Evolutionary conservation across 257 asterid species (phyloP).

Genomic region (Craterostigma plantagineum): DNA sequence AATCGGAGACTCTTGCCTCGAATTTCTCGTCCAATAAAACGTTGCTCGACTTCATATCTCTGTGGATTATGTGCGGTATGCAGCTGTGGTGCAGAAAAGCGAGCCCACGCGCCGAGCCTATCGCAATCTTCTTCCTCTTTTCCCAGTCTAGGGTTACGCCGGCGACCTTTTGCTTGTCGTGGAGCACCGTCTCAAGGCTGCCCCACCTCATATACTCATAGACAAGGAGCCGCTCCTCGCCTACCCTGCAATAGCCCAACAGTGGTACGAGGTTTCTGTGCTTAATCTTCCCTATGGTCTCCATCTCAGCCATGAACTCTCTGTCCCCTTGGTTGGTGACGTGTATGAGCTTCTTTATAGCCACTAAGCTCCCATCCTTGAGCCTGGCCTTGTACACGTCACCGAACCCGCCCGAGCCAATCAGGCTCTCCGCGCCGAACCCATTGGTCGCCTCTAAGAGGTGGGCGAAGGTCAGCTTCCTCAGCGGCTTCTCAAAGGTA

Average conservation of each 20-base stretch:
- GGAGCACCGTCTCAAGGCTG: slow-evolving; percentile 70
- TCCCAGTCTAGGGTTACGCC: slow-evolving; percentile 44
- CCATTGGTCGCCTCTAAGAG: slow-evolving; percentile 88
- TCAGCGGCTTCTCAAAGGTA: slow-evolving; percentile 72
- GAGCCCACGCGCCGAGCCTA: slow-evolving; percentile 83
- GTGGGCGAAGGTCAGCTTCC: slow-evolving; percentile 80
- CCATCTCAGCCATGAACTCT: slow-evolving; percentile 98
- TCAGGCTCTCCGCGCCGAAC: slow-evolving; percentile 57
- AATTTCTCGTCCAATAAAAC: slow-evolving; percentile 67
- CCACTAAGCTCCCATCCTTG: slow-evolving; percentile 57
- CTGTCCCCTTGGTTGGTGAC: slow-evolving; percentile 87
- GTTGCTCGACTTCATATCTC: slow-evolving; percentile 95
- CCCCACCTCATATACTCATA: slow-evolving; percentile 93
- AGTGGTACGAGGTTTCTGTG: slow-evolving; percentile 82
- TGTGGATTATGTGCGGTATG: slow-evolving; percentile 86
- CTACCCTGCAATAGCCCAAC: slow-evolving; percentile 72
- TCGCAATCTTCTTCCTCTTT: slow-evolving; percentile 57
- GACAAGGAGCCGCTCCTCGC: slow-evolving; percentile 83
- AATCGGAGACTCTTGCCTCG: slow-evolving; percentile 90
- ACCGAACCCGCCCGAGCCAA: slow-evolving; percentile 96
- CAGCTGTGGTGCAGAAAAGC: slow-evolving; percentile 98
- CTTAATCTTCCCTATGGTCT: slow-evolving; percentile 83
- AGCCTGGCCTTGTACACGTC: slow-evolving; percentile 85
- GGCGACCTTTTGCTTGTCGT: slow-evolving; percentile 21
- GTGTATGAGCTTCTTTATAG: slow-evolving; percentile 76